Base-by-base conservation (phyloP, 148 eudicot species). In the Oxyria digyna region DNA sequence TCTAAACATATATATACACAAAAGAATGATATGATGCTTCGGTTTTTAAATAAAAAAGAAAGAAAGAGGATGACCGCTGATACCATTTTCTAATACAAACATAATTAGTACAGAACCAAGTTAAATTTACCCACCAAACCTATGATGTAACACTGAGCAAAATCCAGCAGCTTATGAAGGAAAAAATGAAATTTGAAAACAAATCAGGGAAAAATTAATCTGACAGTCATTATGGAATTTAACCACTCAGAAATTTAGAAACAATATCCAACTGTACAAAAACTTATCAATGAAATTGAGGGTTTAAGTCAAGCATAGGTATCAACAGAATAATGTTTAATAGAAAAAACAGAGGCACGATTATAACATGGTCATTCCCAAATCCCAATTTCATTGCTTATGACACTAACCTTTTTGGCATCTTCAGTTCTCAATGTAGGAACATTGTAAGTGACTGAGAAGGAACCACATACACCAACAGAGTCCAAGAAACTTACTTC, bases 401-500 rank as follows among this genome's bases (percentile, higher is more conserved):
- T 59, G 20, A 59, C 35, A 29, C 31, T 73, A 79, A 90, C 98
- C 96, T 80, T 88, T 77, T 78, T 85, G 66, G 97, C 87, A 85
- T 94, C 98, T 81, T 88, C 93, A 42, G 90, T 84, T 78, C 84
- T 81, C 37, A 94, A 73, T 24, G 84, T 88, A 3, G 97, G 98
- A 74, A 90, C 97, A 78, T 82, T 78, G 70, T 85, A 94, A 59
- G 96, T 87, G 71, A 94, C 96, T 4, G 97, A 86, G 76, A 94
- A 94, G 23, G 97, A 77, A 72, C 85, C 96, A 45, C 91, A 85
- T 74, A 90, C 72, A 64, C 98, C 98, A 77, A 94, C 73, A 42
- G 89, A 87, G 50, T 90, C 96, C 83, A 94, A 75, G 84, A 94
- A 90, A 71, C 81, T 37, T 40, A 88, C 83, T 81, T 94, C 98